Evolutionary conservation across 805 yeast genomes (phyloP).

Genomic region (Scheffersomyces spartinae): DNA sequence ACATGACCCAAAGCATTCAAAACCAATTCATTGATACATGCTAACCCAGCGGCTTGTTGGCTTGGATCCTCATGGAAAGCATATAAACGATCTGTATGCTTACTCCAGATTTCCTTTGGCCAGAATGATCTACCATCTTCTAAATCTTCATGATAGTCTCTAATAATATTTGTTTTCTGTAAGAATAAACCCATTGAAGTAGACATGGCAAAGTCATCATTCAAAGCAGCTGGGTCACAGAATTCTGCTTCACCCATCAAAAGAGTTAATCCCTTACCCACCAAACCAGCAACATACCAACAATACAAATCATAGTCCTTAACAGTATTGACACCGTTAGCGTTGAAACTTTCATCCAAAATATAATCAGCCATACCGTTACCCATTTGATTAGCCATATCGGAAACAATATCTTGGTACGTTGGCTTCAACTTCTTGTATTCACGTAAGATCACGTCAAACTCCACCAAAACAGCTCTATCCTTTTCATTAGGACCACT

Average conservation of each 20-base stretch:
- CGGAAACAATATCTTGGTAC: constrained; percentile 69
- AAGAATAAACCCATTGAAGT: constrained; percentile 90
- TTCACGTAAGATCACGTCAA: constrained; percentile 56
- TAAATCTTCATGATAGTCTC: constrained; percentile 89
- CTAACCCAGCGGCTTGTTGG: constrained; percentile 47
- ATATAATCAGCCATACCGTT: constrained; percentile 96
- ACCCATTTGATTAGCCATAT: constrained; percentile 82
- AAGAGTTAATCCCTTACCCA: constrained; percentile 90
- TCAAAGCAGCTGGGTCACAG: constrained; percentile 38
- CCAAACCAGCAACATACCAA: constrained; percentile 95
- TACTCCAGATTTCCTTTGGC: constrained; percentile 90
- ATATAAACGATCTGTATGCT: constrained; percentile 54
- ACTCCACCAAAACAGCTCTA: constrained; percentile 68
- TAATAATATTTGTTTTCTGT: constrained; percentile 91
- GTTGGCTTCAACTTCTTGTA: constrained; percentile 61
- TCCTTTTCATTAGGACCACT: constrained; percentile 72
- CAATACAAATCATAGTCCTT: constrained; percentile 86
- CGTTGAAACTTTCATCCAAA: constrained; percentile 62
- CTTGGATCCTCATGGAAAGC: constrained; percentile 38
- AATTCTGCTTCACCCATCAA: constrained; percentile 68
- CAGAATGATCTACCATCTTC: constrained; percentile 89
- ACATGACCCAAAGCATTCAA: constrained; percentile 71
- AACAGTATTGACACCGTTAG: constrained; percentile 66
- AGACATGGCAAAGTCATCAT: constrained; percentile 44
- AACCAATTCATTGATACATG: constrained; percentile 74